Evolutionary conservation across 1,284 basidiomycete species (phyloP), one percentile per base, ranked within the genome.

Genomic region (Mycena citricolor): DNA sequence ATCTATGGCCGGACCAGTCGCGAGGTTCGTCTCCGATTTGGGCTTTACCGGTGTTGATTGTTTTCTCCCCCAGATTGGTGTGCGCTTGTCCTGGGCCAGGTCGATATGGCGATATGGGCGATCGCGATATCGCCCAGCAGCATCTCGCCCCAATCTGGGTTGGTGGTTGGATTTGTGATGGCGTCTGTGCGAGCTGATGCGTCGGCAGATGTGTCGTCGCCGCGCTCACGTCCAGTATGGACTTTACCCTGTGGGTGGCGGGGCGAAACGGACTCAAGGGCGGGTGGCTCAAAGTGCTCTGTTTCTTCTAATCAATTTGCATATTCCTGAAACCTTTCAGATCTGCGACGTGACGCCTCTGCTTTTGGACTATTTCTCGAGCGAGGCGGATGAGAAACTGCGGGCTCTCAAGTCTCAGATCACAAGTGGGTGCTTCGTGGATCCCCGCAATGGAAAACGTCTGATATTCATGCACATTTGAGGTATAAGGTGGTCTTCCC

Each of bases 401-500:
- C 61, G 56, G 33, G 59, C 60, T 23, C 51, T 76, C 1, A 60
- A 62, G 38, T 63, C 70, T 1, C 79, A 81, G 52, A 61, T 68
- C 8, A 66, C 62, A 25, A 67, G 78, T 70, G 42, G 19, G 24
- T 34, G 28, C 14, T 40, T 23, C 32, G 13, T 19, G 28, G n/a
- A 19, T 13, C 42, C 28, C 22, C 25, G 49, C 8, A 35, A 31
- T 41, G 13, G n/a, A n/a, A n/a, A n/a, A n/a, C n/a, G 6, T 5
- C 20, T 22, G 14, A 20, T 11, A 5, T 21, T 33, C 13, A 36
- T n/a, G 10, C 23, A 16, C 51, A n/a, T n/a, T n/a, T n/a, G n/a
- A 88, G 85, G 80, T 56, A 73, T 86, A 30, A 64, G 71, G 11
- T 89, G 86, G 86, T 81, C 85, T 3, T 47, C 61, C 17, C 79